Evolutionary conservation across 108 stramenopile species (phyloP).

Genomic region (Epithemia pelagica): DNA sequence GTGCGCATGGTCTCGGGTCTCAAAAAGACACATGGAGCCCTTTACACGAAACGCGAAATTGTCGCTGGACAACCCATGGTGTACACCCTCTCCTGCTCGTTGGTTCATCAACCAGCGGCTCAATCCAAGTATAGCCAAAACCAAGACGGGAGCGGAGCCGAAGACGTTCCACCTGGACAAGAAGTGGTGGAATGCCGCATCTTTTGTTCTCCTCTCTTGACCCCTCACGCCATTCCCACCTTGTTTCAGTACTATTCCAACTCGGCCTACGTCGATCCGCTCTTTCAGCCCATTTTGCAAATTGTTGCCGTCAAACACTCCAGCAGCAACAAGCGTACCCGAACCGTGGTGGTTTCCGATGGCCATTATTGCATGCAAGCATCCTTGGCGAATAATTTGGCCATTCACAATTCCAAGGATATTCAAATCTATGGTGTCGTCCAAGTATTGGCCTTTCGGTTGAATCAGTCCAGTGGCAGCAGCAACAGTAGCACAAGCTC

Average conservation of each 20-base stretch:
- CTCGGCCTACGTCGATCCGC: slow-evolving; percentile 1
- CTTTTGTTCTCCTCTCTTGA: slow-evolving; percentile 24
- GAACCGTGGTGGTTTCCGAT: slow-evolving; percentile 18
- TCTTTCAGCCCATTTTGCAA: slow-evolving; percentile 27
- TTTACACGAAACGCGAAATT: slow-evolving; percentile 44
- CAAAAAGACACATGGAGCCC: slow-evolving; percentile 10
- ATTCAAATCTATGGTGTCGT: slow-evolving; percentile 9
- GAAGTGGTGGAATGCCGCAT: slow-evolving; percentile 23
- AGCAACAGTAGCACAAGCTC: not conserved
- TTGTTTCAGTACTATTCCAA: slow-evolving; percentile 4
- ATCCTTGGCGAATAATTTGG: slow-evolving; percentile 4
- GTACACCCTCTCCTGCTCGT: slow-evolving; percentile 18
- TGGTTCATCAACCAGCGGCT: not conserved
- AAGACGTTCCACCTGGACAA: not conserved
- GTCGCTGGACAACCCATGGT: slow-evolving; percentile 29
- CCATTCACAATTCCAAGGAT: slow-evolving; percentile 8
- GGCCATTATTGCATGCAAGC: slow-evolving; percentile 24
- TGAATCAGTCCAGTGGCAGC: not conserved
- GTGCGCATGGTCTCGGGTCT: slow-evolving; percentile 27
- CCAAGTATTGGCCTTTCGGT: slow-evolving; percentile 18
- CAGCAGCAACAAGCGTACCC: not conserved
- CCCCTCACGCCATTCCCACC: slow-evolving; percentile 8
- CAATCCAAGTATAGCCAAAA: not conserved
- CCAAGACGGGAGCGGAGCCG: not conserved
- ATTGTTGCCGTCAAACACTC: slow-evolving; percentile 3